These are phyloP conservation scores for Psilocybe cyanescens DNA, from an alignment of 768 basidiomycete genomes.

Conservation along the genomic window DNA sequence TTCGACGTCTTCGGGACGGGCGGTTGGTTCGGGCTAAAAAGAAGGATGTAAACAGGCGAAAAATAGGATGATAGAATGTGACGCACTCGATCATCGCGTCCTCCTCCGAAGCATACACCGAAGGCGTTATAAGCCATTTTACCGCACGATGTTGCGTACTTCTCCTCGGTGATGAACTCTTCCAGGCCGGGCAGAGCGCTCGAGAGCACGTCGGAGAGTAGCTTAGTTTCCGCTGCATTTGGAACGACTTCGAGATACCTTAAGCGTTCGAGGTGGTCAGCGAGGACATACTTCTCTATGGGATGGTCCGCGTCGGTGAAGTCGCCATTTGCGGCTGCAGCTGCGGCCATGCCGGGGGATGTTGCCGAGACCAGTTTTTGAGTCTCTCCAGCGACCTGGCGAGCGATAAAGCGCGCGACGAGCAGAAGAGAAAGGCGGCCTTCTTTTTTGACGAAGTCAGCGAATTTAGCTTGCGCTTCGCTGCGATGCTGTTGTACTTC, in stretches of 20 bases:
- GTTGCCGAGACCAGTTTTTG: slow-evolving; percentile 50
- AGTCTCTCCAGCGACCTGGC: slow-evolving; percentile 70
- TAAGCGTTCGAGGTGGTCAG: slow-evolving; percentile 79
- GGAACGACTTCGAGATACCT: slow-evolving; percentile 63
- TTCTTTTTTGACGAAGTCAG: slow-evolving; percentile 55
- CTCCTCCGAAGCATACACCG: slow-evolving; percentile 69
- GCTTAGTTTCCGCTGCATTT: slow-evolving; percentile 48
- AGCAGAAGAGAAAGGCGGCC: slow-evolving; percentile 53
- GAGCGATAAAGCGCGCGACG: slow-evolving; percentile 71
- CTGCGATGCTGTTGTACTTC: slow-evolving; percentile 47
- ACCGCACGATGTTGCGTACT: slow-evolving; percentile 61
- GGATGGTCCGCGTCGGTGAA: slow-evolving; percentile 50
- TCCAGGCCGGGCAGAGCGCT: slow-evolving; percentile 74
- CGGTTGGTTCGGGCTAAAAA: slow-evolving; percentile 51
- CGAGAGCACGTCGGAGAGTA: slow-evolving; percentile 59
- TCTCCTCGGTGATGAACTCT: slow-evolving; percentile 67
- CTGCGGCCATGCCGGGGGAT: slow-evolving; percentile 18
- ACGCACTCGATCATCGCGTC: slow-evolving; percentile 72
- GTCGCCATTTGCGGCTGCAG: slow-evolving; percentile 33
- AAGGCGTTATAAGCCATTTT: slow-evolving; percentile 80
- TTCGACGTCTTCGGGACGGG: slow-evolving; percentile 72
- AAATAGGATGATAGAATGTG: background rate
- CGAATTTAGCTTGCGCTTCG: slow-evolving; percentile 62
- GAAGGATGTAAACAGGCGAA: slow-evolving; percentile 1
- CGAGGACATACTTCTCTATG: slow-evolving; percentile 57